These are phyloP conservation scores for Diaporthe ampelina DNA, from an alignment of 2,329 filamentous ascomycete genomes.

Conservation along the genomic window DNA sequence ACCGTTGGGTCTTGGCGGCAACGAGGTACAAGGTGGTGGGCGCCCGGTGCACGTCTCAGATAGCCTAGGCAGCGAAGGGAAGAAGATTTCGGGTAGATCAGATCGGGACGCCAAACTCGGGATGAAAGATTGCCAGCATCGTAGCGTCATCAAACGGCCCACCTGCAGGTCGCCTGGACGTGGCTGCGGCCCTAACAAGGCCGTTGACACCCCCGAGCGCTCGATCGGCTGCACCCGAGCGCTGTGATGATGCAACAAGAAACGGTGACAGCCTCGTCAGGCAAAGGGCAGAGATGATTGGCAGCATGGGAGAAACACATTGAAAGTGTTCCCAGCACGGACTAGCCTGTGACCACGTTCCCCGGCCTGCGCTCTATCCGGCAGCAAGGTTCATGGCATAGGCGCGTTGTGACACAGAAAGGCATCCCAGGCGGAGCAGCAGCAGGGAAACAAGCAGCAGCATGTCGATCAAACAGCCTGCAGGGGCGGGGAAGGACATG, in stretches of 20 bases:
- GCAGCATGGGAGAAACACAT: conserved; percentile 5
- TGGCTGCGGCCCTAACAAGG: conserved; percentile 1
- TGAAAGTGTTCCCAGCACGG: conserved; percentile 6
- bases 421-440: conserved; percentile 1
- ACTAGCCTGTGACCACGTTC: conserved; percentile 16
- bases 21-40: conserved; percentile 9
- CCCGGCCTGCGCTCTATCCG: conserved; percentile 29
- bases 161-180: conserved; percentile 24
- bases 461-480: conserved; percentile 28
- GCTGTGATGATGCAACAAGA: conserved; percentile 22
- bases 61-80: conserved; percentile 8
- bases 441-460: conserved; percentile 23
- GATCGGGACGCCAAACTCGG: conserved; percentile 32
- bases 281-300: conserved; percentile 3
- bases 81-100: conserved; percentile 32
- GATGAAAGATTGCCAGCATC: conserved; percentile 30
- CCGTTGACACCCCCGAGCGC: conserved; percentile 25
- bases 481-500: background rate
- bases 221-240: conserved; percentile 32
- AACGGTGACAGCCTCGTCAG: conserved; percentile 18
- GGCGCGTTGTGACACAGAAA: background rate
- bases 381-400: conserved; percentile 30
- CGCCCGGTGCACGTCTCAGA: conserved; percentile 13
- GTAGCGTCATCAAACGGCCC: conserved; percentile 29
- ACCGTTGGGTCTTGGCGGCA: background rate